A percentile compares a stretch with the other conserved stretches of the same genome.
Evolutionary conservation across 2,329 filamentous ascomycete genomes (phyloP).

Genomic region (Basipetospora chlamydospora): DNA sequence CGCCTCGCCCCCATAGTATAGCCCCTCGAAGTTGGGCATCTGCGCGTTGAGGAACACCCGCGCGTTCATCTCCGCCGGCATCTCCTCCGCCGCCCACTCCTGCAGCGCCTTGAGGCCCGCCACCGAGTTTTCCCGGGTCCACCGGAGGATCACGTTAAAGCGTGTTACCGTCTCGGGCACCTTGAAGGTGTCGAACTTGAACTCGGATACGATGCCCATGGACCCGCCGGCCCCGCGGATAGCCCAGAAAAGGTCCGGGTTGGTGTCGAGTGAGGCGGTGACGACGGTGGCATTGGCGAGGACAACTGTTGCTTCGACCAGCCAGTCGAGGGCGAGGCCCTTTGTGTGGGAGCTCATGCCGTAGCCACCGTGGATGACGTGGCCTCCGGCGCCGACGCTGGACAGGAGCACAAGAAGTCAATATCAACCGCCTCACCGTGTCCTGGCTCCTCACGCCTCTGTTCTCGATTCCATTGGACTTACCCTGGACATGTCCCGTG

Average conservation of each 20-base stretch:
- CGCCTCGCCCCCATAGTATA: conserved; percentile 13
- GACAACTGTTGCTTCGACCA: conserved; percentile 20
- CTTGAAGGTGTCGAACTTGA: conserved; percentile 23
- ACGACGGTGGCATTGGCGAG: conserved; percentile 20
- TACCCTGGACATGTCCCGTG: conserved; percentile 27
- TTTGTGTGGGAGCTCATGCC: conserved; percentile 12
- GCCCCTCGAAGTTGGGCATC: conserved; percentile 13
- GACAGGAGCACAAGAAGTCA: neutral
- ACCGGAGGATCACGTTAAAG: conserved; percentile 12
- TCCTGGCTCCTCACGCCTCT: no score
- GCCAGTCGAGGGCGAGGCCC: conserved; percentile 19
- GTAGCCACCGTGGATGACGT: conserved; percentile 28
- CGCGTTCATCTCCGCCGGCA: conserved; percentile 15
- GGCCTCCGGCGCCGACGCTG: conserved; percentile 28
- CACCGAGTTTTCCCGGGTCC: conserved; percentile 6
- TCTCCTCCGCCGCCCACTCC: conserved; percentile 10
- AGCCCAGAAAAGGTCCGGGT: conserved; percentile 28
- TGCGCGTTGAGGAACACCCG: conserved; percentile 12
- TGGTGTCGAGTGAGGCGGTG: conserved; percentile 16
- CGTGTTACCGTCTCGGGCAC: conserved; percentile 18
- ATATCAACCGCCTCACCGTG: no score
- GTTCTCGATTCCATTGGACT: no score
- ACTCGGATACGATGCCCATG: conserved; percentile 24
- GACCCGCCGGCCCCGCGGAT: conserved; percentile 25
- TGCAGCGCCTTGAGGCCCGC: conserved; percentile 14